Percentiles rank a stretch among this genome's conserved stretches.
phyloP scores from a whole-genome alignment of 768 basidiomycete genomes.

The Strobilomyces echinocephalus region DNA sequence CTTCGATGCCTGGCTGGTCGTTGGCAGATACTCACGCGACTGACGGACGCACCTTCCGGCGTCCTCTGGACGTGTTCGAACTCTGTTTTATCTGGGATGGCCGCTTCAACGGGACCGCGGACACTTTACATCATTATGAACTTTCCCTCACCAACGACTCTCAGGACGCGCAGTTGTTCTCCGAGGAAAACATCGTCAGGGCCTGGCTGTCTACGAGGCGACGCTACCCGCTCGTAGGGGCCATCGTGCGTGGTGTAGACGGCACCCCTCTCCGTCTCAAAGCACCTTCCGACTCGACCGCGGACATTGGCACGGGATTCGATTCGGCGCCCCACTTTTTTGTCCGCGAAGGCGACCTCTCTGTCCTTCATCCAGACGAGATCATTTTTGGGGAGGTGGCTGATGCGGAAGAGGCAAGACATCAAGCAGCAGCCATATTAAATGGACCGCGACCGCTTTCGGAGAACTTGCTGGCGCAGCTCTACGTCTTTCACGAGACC shows the following conservation, averaged over 20 bases:
- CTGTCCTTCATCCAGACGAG: conserved; percentile 33
- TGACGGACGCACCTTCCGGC: conserved; percentile 17
- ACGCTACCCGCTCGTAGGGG: conserved; percentile 46
- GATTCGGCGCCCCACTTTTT: conserved; percentile 29
- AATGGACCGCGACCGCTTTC: conserved; percentile 39
- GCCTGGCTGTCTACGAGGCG: conserved; percentile 47
- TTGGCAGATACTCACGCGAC: not conserved
- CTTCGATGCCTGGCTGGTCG: conserved; percentile 9
- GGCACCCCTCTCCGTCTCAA: not conserved
- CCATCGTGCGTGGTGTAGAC: conserved; percentile 29
- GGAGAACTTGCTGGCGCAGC: conserved; percentile 37
- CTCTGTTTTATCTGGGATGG: conserved; percentile 39
- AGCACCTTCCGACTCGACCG: not conserved
- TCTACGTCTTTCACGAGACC: conserved; percentile 39
- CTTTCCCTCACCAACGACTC: conserved; percentile 25
- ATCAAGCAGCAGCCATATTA: conserved; percentile 27
- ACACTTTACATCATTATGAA: conserved; percentile 34
- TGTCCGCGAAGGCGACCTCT: conserved; percentile 37
- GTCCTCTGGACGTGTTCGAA: conserved; percentile 40
- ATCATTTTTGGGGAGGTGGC: conserved; percentile 32
- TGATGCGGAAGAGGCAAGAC: conserved; percentile 33
- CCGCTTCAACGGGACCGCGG: conserved; percentile 42
- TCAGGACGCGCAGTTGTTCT: conserved; percentile 23
- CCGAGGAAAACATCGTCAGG: conserved; percentile 32
- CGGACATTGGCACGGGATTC: not conserved